Base-by-base conservation (phyloP, 164 flowering plant species). In the Tinospora cordifolia region DNA sequence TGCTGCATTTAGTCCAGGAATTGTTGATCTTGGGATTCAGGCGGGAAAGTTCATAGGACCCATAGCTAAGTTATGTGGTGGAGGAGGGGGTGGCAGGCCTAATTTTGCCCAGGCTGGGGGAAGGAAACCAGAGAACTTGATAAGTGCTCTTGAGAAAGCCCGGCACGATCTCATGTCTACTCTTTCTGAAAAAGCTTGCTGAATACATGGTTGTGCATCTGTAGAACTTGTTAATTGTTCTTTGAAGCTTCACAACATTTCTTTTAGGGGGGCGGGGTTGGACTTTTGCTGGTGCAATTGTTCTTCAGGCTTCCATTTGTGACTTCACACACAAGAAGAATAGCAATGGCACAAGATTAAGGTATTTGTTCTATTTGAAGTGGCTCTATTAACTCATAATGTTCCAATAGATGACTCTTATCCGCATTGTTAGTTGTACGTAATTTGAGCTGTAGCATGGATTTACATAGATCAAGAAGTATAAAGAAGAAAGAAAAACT, bases 91-190 rank as follows among this genome's bases (percentile, higher is more conserved):
- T 73, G 98, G 98, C 51, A 81, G 89, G 73, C 98, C 95, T 38
- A 89, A 88, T 83, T 87, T 94, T 71, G 97, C 98, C 66, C 97
- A 94, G 81, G 98, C 98, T 57, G 98, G 98, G 54, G 97, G 98
- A 62, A 86, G 87, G 76, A 86, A 89, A 82, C 98, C 96, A 14
- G 95, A 89, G 79, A 89, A 94, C 51, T 78, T 94, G 75, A 39
- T 63, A 10, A 67, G 64, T 72, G 97, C 97, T 21, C 87, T 94
- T 57, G 93, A 85, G 63, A 86, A 85, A 68, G 97, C 97, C n/a
- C 84, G 83, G 63, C 79, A 80, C 27, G 89, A 89, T 68, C 84
- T 91, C 54, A 69, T 87, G 25, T 72, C 84, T 9, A 34, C 76
- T 68, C 76, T 89, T 11, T 77, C 90, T 5, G 83, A 82, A 66